Conservation (phyloP, 805 yeast genomes). For the Suhomyces canberraensis region DNA sequence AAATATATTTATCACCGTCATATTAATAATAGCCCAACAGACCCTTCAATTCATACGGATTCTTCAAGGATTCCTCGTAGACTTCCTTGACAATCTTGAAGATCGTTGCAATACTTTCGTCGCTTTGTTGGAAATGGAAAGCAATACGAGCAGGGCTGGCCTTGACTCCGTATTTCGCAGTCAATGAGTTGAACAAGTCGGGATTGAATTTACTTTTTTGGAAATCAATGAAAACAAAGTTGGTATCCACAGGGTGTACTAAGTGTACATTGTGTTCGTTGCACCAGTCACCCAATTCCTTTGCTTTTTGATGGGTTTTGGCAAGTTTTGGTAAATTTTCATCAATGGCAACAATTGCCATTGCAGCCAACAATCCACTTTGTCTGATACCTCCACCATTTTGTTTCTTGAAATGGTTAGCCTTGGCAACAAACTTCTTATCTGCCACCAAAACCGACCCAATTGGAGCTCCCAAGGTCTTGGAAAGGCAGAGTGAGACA, state of each 20-base stretch:
- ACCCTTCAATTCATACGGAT: conserved; percentile 6
- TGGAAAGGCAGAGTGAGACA: conserved; percentile 88
- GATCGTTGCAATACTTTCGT: conserved; percentile 28
- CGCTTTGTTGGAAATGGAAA: conserved; percentile 56
- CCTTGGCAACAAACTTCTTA: conserved; percentile 54
- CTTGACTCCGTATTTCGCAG: conserved; percentile 54
- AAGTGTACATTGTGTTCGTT: conserved; percentile 50
- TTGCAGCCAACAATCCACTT: conserved; percentile 73
- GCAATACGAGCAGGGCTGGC: conserved; percentile 75
- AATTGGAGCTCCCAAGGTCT: conserved; percentile 90
- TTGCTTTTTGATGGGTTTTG: conserved; percentile 50
- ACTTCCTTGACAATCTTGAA: conserved; percentile 58
- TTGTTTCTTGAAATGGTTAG: conserved; percentile 86
- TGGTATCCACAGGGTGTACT: conserved; percentile 78
- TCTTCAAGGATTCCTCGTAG: conserved; percentile 42
- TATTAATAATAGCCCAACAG: neutral
- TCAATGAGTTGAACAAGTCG: conserved; percentile 50
- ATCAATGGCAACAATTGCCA: conserved; percentile 75
- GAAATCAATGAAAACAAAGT: conserved; percentile 75
- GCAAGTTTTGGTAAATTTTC: conserved; percentile 61
- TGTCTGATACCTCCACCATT: conserved; percentile 94
- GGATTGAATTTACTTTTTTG: conserved; percentile 50
- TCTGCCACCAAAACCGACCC: conserved; percentile 84
- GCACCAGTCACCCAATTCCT: conserved; percentile 53
- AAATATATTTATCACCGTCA: no score